A percentile compares a stretch with the other conserved stretches of the same genome.
Evolutionary conservation across 2,329 filamentous ascomycete species (phyloP).

Genomic region (Periglandula ipomoeae): DNA sequence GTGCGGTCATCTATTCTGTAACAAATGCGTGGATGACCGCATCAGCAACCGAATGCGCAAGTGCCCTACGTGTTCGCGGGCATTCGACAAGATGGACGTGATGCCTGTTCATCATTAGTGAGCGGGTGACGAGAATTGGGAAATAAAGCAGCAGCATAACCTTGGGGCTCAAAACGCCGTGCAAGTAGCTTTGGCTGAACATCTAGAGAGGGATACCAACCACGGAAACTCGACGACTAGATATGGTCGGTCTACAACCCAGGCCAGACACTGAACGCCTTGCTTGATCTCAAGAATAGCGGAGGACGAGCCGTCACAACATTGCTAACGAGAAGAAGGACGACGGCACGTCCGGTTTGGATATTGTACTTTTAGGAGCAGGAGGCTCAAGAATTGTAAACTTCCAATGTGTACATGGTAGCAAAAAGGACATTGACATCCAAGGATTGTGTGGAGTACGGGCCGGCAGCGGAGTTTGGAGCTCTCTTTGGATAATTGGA

Average conservation of each 20-base stretch:
- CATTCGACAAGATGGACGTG: conserved; percentile 84
- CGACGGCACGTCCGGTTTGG: conserved; percentile 12
- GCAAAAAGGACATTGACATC: background rate
- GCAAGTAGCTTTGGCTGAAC: background rate
- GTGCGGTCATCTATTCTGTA: conserved; percentile 93
- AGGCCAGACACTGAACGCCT: background rate
- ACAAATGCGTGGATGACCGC: conserved; percentile 79
- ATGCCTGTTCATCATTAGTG: conserved; percentile 57
- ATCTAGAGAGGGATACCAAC: background rate
- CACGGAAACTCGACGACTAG: background rate
- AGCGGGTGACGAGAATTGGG: background rate
- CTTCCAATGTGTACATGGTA: conserved; percentile 15
- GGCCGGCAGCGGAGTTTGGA: conserved; percentile 10
- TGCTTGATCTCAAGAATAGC: background rate
- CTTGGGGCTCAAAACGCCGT: background rate
- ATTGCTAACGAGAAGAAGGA: background rate
- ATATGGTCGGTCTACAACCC: background rate
- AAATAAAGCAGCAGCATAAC: background rate
- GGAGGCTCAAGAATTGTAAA: conserved; percentile 7
- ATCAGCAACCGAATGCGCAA: conserved; percentile 86
- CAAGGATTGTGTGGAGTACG: background rate
- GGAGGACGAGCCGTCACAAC: background rate
- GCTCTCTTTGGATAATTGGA: conserved; percentile 8
- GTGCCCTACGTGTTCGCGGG: conserved; percentile 86
- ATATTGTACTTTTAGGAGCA: conserved; percentile 18